These are phyloP conservation scores for Phalaenopsis hybrid DNA, from an alignment of 116 monocot species.

Conservation along the genomic window DNA sequence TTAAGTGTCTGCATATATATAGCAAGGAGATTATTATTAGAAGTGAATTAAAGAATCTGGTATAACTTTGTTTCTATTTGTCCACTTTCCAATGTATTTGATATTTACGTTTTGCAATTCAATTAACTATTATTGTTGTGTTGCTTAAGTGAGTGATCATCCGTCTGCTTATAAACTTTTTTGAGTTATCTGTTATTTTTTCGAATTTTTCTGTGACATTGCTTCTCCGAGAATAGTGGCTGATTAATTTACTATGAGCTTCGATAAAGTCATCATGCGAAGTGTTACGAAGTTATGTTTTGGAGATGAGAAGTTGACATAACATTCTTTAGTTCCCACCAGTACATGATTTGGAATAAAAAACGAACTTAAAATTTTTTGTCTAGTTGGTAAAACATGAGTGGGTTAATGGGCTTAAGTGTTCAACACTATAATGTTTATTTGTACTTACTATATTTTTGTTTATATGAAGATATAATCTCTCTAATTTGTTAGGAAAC, in stretches of 20 bases:
- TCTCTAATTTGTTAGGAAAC: too few relatives aligned
- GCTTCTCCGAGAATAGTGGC: background rate
- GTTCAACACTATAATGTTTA: too few relatives aligned
- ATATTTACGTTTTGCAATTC: too few relatives aligned
- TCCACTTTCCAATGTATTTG: too few relatives aligned
- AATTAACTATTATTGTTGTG: background rate
- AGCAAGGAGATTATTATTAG: conserved; percentile 59
- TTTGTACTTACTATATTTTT: too few relatives aligned
- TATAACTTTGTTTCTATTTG: conserved; percentile 5
- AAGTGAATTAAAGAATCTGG: conserved; percentile 54
- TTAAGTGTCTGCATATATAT: conserved; percentile 66
- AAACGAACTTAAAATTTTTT: too few relatives aligned
- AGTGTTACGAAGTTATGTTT: background rate
- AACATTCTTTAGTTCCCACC: too few relatives aligned
- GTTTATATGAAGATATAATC: too few relatives aligned
- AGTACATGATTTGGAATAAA: too few relatives aligned
- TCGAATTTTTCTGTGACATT: background rate
- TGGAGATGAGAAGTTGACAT: background rate
- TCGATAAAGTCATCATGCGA: background rate
- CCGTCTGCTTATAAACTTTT: background rate
- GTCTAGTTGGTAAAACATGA: too few relatives aligned
- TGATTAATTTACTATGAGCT: background rate
- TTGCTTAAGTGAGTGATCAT: background rate
- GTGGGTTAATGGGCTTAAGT: too few relatives aligned
- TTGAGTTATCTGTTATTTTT: background rate